These are phyloP conservation scores for Skeletonema marinoi DNA, from an alignment of 108 stramenopile species.

Conservation along the genomic window DNA sequence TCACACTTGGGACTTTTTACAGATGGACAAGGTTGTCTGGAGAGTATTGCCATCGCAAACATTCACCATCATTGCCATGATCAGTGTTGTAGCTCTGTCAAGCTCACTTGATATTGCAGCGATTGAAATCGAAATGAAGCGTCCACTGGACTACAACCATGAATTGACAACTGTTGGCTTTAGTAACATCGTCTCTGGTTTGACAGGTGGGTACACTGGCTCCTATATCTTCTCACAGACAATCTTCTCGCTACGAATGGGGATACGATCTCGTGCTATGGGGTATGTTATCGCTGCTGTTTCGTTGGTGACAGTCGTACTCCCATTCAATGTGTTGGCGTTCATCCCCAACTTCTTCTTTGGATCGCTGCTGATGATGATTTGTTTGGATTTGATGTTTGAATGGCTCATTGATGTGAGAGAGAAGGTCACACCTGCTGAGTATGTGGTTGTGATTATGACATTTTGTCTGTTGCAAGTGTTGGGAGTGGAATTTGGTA, in stretches of 20 bases:
- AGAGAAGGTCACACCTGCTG: constrained; percentile 67
- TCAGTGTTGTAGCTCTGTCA: constrained; percentile 94
- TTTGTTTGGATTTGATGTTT: constrained; percentile 90
- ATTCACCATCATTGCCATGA: constrained; percentile 83
- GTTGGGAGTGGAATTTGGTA: constrained; percentile 88
- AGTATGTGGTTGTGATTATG: constrained; percentile 79
- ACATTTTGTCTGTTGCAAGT: constrained; percentile 88
- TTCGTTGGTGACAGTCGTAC: constrained; percentile 65
- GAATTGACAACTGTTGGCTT: constrained; percentile 91
- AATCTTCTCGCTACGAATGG: constrained; percentile 93
- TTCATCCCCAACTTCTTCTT: constrained; percentile 95
- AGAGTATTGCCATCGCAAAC: constrained; percentile 65
- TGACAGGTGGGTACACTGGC: constrained; percentile 91
- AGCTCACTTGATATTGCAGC: constrained; percentile 96
- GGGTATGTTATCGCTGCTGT: constrained; percentile 74
- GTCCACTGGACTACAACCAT: constrained; percentile 92
- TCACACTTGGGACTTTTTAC: constrained; percentile 83
- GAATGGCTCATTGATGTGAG: constrained; percentile 96
- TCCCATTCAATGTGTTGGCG: constrained; percentile 80
- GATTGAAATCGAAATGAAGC: constrained; percentile 95
- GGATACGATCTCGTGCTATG: constrained; percentile 78
- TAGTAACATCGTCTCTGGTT: constrained; percentile 90
- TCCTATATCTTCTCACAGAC: constrained; percentile 96
- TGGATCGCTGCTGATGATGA: constrained; percentile 89
- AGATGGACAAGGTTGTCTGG: constrained; percentile 84